phyloP scores from a whole-genome alignment of 805 yeast genomes.

The Ogataea pini region DNA sequence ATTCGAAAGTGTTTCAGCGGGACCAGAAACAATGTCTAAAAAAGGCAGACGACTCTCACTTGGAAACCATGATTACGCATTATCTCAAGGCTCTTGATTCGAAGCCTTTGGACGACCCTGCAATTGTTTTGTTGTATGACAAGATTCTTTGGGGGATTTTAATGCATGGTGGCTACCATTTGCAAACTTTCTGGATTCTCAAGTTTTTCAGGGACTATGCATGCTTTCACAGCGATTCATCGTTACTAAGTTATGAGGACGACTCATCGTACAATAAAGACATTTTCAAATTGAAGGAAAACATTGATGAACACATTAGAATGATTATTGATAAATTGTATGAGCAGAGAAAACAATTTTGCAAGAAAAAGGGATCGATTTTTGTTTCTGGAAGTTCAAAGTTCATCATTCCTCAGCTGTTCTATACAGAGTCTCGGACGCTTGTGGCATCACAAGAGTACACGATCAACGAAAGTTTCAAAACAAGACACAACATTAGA shows the following conservation, averaged over 20 bases:
- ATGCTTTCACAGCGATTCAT: constrained; percentile 20
- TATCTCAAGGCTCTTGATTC: constrained; percentile 38
- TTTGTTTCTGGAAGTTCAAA: constrained; percentile 14
- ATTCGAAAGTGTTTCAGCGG: constrained; percentile 6
- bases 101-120: constrained; percentile 41
- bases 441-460: constrained; percentile 18
- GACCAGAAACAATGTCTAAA: constrained; percentile 5
- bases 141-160: constrained; percentile 44
- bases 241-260: constrained; percentile 21
- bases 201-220: constrained; percentile 36
- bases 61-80: constrained; percentile 41
- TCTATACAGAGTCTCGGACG: constrained; percentile 10
- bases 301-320: constrained; percentile 10
- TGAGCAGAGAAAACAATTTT: constrained; percentile 20
- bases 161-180: constrained; percentile 45
- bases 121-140: constrained; percentile 35
- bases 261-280: constrained; percentile 14
- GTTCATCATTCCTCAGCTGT: constrained; percentile 22
- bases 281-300: constrained; percentile 15
- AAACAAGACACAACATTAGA: constrained; percentile 14
- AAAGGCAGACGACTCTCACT: constrained; percentile 17
- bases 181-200: constrained; percentile 46
- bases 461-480: constrained; percentile 5
- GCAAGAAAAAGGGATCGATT: constrained; percentile 11
- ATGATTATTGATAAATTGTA: constrained; percentile 16